These are phyloP conservation scores for Imleria badia DNA, from an alignment of 768 basidiomycete genomes.

Conservation along the genomic window DNA sequence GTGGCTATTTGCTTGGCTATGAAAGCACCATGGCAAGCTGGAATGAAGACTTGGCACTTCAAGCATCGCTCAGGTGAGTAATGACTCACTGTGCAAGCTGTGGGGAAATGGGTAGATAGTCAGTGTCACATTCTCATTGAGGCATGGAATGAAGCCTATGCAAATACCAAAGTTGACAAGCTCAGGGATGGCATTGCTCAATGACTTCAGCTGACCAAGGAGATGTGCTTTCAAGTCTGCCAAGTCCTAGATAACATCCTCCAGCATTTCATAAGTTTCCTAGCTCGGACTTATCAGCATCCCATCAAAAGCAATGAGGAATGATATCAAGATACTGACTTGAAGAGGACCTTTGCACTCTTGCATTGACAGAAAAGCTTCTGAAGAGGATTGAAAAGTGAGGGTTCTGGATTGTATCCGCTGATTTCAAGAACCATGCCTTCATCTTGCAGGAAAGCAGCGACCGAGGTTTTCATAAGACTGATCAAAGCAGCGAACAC, in stretches of 20 bases:
- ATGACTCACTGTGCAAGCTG: conserved; percentile 90
- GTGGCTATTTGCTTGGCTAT: conserved; percentile 73
- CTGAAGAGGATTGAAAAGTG: conserved; percentile 80
- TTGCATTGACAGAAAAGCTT: conserved; percentile 83
- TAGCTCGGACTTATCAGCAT: conserved; percentile 30
- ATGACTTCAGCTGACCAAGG: conserved; percentile 59
- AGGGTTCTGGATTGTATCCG: conserved; percentile 67
- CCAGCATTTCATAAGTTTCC: conserved; percentile 87
- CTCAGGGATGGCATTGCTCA: conserved; percentile 74
- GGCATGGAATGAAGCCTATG: conserved; percentile 40
- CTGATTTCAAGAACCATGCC: conserved; percentile 75
- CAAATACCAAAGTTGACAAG: conserved; percentile 91
- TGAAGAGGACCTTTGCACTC: conserved; percentile 75
- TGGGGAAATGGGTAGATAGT: not conserved
- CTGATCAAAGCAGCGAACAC: conserved; percentile 94
- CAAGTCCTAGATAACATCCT: conserved; percentile 73
- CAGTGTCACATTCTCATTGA: not conserved
- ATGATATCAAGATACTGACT: conserved; percentile 42
- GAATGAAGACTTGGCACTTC: conserved; percentile 75
- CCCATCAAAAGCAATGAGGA: not conserved
- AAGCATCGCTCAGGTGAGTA: conserved; percentile 80
- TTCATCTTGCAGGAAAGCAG: conserved; percentile 68
- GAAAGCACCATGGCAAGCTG: conserved; percentile 67
- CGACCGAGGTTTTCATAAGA: conserved; percentile 82
- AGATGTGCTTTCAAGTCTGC: conserved; percentile 69